Base-by-base conservation (phyloP, 116 monocot species). In the Cymodocea nodosa region DNA sequence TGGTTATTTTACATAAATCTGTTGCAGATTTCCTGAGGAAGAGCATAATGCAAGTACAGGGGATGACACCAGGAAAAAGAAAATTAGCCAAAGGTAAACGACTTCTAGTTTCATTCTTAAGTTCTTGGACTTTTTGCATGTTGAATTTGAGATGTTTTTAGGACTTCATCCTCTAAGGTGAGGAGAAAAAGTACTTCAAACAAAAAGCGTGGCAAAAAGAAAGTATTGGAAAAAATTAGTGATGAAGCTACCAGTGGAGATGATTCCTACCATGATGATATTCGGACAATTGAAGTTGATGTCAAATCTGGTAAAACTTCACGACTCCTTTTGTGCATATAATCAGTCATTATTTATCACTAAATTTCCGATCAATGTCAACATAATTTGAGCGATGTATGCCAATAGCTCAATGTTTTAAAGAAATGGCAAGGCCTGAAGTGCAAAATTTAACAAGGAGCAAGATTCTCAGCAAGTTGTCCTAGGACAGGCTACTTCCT, bases 31-130 rank as follows among this genome's bases (percentile, higher is more conserved):
- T 44, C 23, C 22, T 15, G 65, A 67, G 63, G 40, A 70, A 50
- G 22, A 56, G 23, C 63, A 56, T 52, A 50, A 58, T 7, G 5
- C 12, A 24, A 74, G 56, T 37, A 65, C 34, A 17, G 52, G 70
- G 30, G 11, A 62, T 60, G 60, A 60, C 48, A 64, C 63, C 13
- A 69, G 39, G 35, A 56, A 59, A 66, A 53, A 67, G 48, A 70
- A 74, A 25, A 59, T 64, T 30, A 60, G 7, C 50, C 75, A 72
- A 59, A 78, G 63, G 81, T 81, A 72, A 74, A 69, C 35, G 36
- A 51, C 18, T 62, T 35, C 11, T 44, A 44, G 0, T 44, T 44
- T 19, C 39, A 54, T 49, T 20, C 6, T 35, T 34, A 50, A 51
- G 23, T 20, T 52, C 36, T 67, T 63, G 14, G 19, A 23, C 6